Evolutionary conservation across 495 filamentous ascomycete species (phyloP).

Genomic region (Aspergillus indologenus): DNA sequence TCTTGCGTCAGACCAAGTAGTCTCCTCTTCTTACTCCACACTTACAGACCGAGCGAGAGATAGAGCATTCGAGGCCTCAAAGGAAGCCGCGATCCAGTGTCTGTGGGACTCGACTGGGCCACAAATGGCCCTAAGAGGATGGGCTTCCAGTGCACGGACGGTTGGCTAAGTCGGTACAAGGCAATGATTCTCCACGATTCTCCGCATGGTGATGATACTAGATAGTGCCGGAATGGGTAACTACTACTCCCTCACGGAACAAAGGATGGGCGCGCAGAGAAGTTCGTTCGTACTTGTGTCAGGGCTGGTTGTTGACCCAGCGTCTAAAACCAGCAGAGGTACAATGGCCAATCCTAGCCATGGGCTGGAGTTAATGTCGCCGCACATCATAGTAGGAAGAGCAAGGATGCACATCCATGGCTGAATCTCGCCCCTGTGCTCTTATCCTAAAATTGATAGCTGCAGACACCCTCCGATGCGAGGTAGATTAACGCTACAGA

Average conservation of each 20-base stretch:
- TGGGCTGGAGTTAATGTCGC: neutral
- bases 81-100: neutral
- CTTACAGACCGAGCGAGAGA: neutral
- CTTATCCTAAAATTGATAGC: neutral
- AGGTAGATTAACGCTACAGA: neutral
- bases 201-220: conserved; percentile 6
- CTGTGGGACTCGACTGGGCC: conserved; percentile 5
- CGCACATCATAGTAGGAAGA: neutral
- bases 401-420: neutral
- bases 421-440: neutral
- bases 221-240: neutral
- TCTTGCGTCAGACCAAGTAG: neutral
- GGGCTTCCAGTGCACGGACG: neutral
- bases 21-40: neutral
- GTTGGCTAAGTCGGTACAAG: neutral
- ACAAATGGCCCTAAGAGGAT: neutral
- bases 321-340: neutral
- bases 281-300: conserved; percentile 3
- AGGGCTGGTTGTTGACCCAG: neutral
- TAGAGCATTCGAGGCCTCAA: neutral
- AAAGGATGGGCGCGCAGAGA: neutral
- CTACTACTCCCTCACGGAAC: neutral
- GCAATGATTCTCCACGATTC: conserved; percentile 6
- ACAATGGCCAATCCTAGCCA: neutral
- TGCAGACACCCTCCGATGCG: neutral